These are phyloP conservation scores for Mrakia blollopis DNA, from an alignment of 768 basidiomycete genomes.

Conservation along the genomic window DNA sequence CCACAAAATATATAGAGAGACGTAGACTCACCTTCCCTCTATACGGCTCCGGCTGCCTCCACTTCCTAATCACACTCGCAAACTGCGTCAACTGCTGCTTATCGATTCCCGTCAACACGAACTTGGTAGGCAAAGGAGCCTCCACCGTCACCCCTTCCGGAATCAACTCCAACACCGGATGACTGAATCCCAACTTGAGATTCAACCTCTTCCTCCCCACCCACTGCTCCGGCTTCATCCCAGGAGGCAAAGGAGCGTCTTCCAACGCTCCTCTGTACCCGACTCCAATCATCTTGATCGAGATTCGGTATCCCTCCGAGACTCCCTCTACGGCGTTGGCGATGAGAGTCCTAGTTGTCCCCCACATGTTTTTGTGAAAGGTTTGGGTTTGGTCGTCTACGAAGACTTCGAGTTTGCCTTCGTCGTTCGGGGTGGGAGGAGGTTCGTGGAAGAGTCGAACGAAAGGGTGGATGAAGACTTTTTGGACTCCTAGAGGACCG, in stretches of 20 bases:
- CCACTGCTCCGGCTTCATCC: slow-evolving; percentile 35
- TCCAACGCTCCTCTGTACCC: slow-evolving; percentile 88
- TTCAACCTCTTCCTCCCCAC: slow-evolving; percentile 50
- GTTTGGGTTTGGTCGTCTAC: slow-evolving; percentile 58
- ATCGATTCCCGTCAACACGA: slow-evolving; percentile 73
- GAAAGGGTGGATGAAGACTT: slow-evolving; percentile 52
- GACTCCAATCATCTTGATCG: slow-evolving; percentile 86
- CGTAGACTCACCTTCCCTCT: slow-evolving; percentile 78
- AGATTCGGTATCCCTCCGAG: slow-evolving; percentile 76
- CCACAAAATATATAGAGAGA: neutral
- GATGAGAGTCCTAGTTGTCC: slow-evolving; percentile 85
- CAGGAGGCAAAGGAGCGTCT: slow-evolving; percentile 56
- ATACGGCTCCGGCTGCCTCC: slow-evolving; percentile 91
- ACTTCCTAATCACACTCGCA: slow-evolving; percentile 74
- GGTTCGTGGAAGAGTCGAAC: slow-evolving; percentile 44
- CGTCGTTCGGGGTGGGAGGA: slow-evolving; percentile 11
- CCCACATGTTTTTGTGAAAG: slow-evolving; percentile 86
- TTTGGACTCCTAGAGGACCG: slow-evolving; percentile 56
- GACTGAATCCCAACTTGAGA: slow-evolving; percentile 90
- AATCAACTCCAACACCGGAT: slow-evolving; percentile 75
- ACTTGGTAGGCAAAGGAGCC: slow-evolving; percentile 76
- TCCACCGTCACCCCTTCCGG: slow-evolving; percentile 75
- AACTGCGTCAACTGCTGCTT: slow-evolving; percentile 84
- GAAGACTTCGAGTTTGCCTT: slow-evolving; percentile 34
- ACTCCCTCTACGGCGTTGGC: slow-evolving; percentile 85